Base-by-base conservation (phyloP, 2,329 filamentous ascomycete species). In the Aureobasidium sp. region DNA sequence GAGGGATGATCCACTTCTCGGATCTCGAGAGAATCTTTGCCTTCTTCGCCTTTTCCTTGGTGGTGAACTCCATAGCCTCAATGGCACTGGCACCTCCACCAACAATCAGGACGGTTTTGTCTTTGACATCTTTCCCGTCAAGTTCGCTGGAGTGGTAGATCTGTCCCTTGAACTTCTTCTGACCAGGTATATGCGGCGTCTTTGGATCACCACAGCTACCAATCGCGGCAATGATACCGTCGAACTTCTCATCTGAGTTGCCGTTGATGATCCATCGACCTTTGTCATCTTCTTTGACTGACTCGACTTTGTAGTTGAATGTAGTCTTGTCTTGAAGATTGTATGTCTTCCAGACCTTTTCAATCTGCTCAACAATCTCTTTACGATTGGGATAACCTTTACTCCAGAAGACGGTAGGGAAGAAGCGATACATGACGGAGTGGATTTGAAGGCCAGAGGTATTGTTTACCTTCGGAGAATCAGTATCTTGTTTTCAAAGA, bases 1-100 rank as follows among this genome's bases (percentile, higher is more conserved):
- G 83, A 0, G 90, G 90, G 58, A 93, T 92, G 65, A 94, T 90
- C 90, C 89, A 93, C 72, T 93, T 94, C 68, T 93, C 89, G 15
- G 85, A 89, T 48, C 90, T 82, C 0, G 90, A 85, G 10, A 95
- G 81, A 34, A 95, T 86, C 62, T 85, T 86, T 0, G 87, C 86
- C 68, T 90, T 85, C 8, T 78, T 77, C 0, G 89, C 90, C 4
- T 85, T 80, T 46, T 85, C 82, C 13, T 83, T 77, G 12, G 86
- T 82, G 0, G 89, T 89, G 67, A 90, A 95, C 70, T 95, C 90
- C 29, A 95, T 79, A 0, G 89, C 89, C 72, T 95, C 90, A 5
- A 95, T 87, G 2, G 90, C 90, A 60, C 86, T 90, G 15, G 90
- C 90, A 1, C 90, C 90, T 7, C 89, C 89, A 4, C 90, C 90